Evolutionary conservation across 345 rosid genomes (phyloP), one percentile per base, ranked within the genome.

Genomic region (Eucalyptus regnans): DNA sequence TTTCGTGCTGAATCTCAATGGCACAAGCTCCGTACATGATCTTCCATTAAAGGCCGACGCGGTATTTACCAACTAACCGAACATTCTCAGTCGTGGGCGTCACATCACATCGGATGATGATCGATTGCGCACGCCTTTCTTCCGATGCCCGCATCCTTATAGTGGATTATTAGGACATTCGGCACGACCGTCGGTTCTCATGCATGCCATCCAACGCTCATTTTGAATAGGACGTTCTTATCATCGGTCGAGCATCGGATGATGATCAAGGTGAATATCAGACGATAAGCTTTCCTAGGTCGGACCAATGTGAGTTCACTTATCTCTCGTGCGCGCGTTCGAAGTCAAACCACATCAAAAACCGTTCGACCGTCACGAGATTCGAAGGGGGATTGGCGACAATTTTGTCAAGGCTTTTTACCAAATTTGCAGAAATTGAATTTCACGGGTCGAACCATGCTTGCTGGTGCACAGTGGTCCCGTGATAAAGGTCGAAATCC

Each of bases 91-190:
- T 20, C 48, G 1, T 43, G 83, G 15, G 15, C 7, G 4, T 18
- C 44, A 37, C 27, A 7, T 22, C 25, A 71, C 46, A 37, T 18
- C 27, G 4, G 27, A 33, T 0, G 0, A 71, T 18, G 43, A 37
- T 33, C 25, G 12, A 71, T 71, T 37, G 46, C 27, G 5, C 2
- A 12, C 2, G 1, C 3, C 81, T 76, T 37, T 18, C 23, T 37
- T 11, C 48, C 46, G 0, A 17, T 11, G 48, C 13, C 13, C 14
- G 0, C 2, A 37, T 68, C 80, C 80, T 33, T 17, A 68, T 17
- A 17, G 12, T 68, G 12, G 79, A 66, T 37, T 20, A 66, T 37
- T 20, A 37, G 46, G 81, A 33, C 44, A 10, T 71, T 18, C 14
- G 4, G 17, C 20, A 2, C 6, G 23, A 22, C 44, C 5, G 4